phyloP scores from a whole-genome alignment of 148 eudicot species.

The Rhododendron griersonianum region DNA sequence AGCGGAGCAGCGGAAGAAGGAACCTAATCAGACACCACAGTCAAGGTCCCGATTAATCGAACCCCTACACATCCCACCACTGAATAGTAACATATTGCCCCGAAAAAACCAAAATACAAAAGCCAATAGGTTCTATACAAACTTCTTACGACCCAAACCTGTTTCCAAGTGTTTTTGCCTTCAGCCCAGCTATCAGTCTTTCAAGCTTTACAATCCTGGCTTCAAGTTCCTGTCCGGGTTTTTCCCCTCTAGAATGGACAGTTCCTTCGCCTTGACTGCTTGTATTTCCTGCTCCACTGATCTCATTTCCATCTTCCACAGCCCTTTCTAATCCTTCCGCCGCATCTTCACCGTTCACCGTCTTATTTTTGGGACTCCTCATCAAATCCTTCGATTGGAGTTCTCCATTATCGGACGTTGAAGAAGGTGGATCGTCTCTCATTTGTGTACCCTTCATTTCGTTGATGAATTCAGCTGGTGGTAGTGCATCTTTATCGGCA shows the following conservation, averaged over 20 bases:
- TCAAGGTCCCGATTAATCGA: no score
- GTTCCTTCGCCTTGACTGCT: not conserved
- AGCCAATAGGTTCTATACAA: no score
- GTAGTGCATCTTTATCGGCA: no score
- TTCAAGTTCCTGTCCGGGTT: not conserved
- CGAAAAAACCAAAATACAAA: no score
- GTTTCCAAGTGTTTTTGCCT: not conserved
- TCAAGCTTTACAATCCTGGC: constrained; percentile 1
- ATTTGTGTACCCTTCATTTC: not conserved
- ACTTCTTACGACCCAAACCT: not conserved
- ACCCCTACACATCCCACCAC: no score
- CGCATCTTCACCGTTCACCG: not conserved
- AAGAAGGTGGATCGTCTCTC: not conserved
- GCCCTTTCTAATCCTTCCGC: not conserved
- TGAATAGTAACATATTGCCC: not conserved
- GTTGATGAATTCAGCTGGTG: not conserved
- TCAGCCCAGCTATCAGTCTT: not conserved
- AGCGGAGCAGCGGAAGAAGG: no score
- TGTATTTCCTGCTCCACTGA: not conserved
- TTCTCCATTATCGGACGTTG: not conserved
- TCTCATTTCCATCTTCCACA: not conserved
- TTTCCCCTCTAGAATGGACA: not conserved
- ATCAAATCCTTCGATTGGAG: not conserved
- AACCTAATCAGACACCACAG: no score
- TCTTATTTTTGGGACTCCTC: not conserved